Conservation (phyloP, 2,329 filamentous ascomycete species). For the Penicillium sp. region DNA sequence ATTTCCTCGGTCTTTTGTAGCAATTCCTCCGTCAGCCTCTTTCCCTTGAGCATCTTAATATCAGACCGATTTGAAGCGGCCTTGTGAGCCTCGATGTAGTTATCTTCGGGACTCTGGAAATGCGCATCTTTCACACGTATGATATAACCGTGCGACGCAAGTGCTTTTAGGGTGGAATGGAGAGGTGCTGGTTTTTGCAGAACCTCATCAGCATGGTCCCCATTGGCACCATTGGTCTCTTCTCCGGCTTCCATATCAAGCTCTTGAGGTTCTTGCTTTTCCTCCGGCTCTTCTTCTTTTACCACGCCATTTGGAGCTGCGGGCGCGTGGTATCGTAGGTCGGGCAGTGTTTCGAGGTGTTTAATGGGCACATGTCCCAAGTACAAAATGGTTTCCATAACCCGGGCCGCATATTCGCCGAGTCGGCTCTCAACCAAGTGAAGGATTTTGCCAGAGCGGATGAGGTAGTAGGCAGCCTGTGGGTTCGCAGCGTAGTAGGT, state of each 20-base stretch:
- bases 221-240: slow-evolving; percentile 46
- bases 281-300: slow-evolving; percentile 31
- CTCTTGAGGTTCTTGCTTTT: background rate
- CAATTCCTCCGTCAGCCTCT: slow-evolving; percentile 44
- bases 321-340: slow-evolving; percentile 35
- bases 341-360: slow-evolving; percentile 51
- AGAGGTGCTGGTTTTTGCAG: slow-evolving; percentile 36
- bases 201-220: slow-evolving; percentile 27
- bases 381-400: slow-evolving; percentile 76
- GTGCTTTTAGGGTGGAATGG: slow-evolving; percentile 46
- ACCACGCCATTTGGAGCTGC: slow-evolving; percentile 35
- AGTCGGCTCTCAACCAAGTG: slow-evolving; percentile 75
- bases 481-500: slow-evolving; percentile 86
- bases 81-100: slow-evolving; percentile 46
- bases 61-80: slow-evolving; percentile 39
- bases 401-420: slow-evolving; percentile 73
- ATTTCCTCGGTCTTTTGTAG: slow-evolving; percentile 37
- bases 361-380: slow-evolving; percentile 73
- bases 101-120: slow-evolving; percentile 50
- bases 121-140: slow-evolving; percentile 48
- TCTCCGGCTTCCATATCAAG: slow-evolving; percentile 45
- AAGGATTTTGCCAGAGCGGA: slow-evolving; percentile 81
- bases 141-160: slow-evolving; percentile 51
- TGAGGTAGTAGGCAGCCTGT: slow-evolving; percentile 78
- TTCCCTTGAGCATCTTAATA: slow-evolving; percentile 46